phyloP scores from a whole-genome alignment of 106 monocot species.

The Phalaenopsis aphrodite region DNA sequence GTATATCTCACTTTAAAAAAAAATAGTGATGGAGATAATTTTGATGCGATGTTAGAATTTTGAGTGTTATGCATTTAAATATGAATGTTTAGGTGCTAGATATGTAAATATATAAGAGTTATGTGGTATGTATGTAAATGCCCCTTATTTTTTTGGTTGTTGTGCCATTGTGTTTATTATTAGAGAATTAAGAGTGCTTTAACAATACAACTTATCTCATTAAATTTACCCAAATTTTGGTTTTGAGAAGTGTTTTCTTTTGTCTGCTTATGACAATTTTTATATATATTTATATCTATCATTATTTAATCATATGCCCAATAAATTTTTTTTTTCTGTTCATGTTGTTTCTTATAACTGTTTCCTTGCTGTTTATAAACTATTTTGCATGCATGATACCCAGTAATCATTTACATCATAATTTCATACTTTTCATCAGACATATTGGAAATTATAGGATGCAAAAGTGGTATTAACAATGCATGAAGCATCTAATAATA shows the following conservation, averaged over 20 bases:
- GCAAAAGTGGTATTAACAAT: neutral
- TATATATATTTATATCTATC: neutral
- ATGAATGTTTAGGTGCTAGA: no score
- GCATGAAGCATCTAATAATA: neutral
- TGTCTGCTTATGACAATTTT: neutral
- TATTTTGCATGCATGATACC: neutral
- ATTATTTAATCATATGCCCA: neutral
- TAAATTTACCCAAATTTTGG: neutral
- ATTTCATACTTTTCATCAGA: neutral
- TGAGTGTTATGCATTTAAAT: no score
- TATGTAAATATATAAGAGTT: no score
- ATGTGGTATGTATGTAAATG: no score
- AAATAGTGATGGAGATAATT: no score
- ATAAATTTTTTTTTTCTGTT: neutral
- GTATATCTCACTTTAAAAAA: no score
- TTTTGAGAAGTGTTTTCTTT: neutral
- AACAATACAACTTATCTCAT: neutral
- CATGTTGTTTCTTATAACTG: neutral
- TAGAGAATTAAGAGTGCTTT: neutral
- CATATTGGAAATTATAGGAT: neutral
- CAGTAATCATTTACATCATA: neutral
- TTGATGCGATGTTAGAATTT: no score
- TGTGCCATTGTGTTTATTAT: neutral
- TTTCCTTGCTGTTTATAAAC: neutral
- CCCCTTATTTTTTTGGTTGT: slow-evolving; percentile 7